Evolutionary conservation across 2,329 filamentous ascomycete genomes (phyloP), one percentile per base, ranked within the genome.

Genomic region (Raffaelea arxii): DNA sequence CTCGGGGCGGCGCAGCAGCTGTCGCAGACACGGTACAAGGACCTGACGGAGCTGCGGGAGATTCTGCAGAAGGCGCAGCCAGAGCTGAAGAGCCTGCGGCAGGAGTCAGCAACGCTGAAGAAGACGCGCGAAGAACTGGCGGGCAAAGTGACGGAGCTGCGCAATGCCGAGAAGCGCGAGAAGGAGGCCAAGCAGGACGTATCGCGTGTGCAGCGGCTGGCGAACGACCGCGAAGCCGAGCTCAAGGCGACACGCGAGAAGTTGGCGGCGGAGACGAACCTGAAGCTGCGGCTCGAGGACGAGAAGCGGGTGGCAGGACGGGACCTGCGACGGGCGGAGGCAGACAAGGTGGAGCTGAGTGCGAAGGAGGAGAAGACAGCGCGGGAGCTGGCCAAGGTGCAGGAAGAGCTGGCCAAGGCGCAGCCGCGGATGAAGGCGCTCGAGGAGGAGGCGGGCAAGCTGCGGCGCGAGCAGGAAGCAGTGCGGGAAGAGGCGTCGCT

Each of bases 1-100:
- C 74, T 97, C 3, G 84, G 81, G 2, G 89, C 89, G 2, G 84
- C 90, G 0, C 82, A 96, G 60, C 81, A 94, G 63, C 75, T 97
- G 12, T 88, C 92, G 0, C 83, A 94, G 50, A 84, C 78, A 16
- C 77, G 92, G 25, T 97, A 89, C 69, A 94, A 89, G 62, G 90
- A 97, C 49, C 69, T 96, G 2, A 82, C 82, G 0, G 86, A 94
- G 24, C 69, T 95, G 40, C 77, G 83, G 19, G 85, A 91, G 51
- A 72, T 90, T 3, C 65, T 96, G 25, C 82, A 89, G 54, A 94
- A 92, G 61, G 77, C 85, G 1, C 90, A 96, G 58, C 85, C 88
- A 0, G 91, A 98, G 63, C 69, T 97, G 22, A 84, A 83, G 60
- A 82, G 70, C 39, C 71, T 97, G 19, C 80, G 87, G 7, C 79